These are phyloP conservation scores for Lachnellula arida DNA, from an alignment of 2,329 filamentous ascomycete species.

Conservation along the genomic window DNA sequence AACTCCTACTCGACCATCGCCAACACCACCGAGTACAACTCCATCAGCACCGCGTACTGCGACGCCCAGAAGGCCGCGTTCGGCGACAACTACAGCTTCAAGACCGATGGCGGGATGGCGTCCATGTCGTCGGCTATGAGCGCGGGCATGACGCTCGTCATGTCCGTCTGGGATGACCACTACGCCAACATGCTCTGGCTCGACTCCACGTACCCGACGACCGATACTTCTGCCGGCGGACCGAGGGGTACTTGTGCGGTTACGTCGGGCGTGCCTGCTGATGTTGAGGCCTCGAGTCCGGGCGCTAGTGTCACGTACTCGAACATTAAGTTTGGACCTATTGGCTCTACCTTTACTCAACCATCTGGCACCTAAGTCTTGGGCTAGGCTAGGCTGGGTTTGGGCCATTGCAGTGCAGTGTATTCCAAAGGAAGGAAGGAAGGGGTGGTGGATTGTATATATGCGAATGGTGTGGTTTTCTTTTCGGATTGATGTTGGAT, in stretches of 20 bases:
- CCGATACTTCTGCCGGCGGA: conserved; percentile 42
- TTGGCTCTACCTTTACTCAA: conserved; percentile 29
- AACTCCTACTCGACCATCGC: conserved; percentile 43
- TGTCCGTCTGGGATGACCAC: conserved; percentile 55
- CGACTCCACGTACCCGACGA: conserved; percentile 59
- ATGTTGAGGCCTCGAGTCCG: conserved; percentile 43
- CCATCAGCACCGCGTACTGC: conserved; percentile 56
- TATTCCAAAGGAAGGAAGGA: neutral
- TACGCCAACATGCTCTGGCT: conserved; percentile 70
- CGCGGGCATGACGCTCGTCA: conserved; percentile 59
- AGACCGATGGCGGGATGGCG: conserved; percentile 49
- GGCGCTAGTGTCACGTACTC: conserved; percentile 40
- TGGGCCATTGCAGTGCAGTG: too few relatives aligned
- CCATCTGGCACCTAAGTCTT: neutral
- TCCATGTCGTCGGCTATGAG: conserved; percentile 51
- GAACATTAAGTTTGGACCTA: conserved; percentile 31
- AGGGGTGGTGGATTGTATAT: neutral
- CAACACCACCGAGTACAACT: conserved; percentile 43
- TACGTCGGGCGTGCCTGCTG: conserved; percentile 46
- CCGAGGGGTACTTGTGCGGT: conserved; percentile 51
- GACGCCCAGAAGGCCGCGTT: conserved; percentile 51
- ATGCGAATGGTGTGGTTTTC: neutral
- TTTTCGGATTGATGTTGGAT: neutral
- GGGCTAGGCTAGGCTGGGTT: neutral
- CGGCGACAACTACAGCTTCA: conserved; percentile 49